Conservation (phyloP, 768 basidiomycete species). For the Termitomyces sp. region DNA sequence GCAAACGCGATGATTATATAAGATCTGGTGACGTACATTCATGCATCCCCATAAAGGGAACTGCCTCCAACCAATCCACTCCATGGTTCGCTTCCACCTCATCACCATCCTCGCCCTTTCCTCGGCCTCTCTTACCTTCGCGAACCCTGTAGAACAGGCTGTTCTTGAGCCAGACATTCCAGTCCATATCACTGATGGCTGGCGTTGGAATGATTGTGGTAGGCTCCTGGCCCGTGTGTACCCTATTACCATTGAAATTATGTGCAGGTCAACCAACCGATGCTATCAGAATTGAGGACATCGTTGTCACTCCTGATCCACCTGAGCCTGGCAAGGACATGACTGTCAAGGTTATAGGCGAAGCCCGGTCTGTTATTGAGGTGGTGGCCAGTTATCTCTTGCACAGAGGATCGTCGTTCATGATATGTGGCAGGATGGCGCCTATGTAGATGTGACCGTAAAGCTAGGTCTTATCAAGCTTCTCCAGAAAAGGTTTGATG, state of each 20-base stretch:
- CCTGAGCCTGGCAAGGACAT: slow-evolving; percentile 83
- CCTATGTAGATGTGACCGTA: slow-evolving; percentile 83
- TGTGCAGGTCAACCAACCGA: slow-evolving; percentile 38
- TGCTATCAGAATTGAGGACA: slow-evolving; percentile 60
- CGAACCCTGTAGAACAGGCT: slow-evolving; percentile 19
- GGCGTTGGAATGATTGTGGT: slow-evolving; percentile 79
- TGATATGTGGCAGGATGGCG: slow-evolving; percentile 61
- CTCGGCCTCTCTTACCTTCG: slow-evolving; percentile 14
- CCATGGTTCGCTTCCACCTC: slow-evolving; percentile 20
- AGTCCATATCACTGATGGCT: slow-evolving; percentile 36
- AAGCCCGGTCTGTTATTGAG: slow-evolving; percentile 53
- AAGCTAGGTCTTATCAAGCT: slow-evolving; percentile 93
- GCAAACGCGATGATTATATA: slow-evolving; percentile 6
- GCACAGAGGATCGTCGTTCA: background rate
- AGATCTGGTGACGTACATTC: slow-evolving; percentile 7
- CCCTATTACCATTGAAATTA: background rate
- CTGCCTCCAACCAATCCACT: slow-evolving; percentile 10
- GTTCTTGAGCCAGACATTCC: slow-evolving; percentile 20
- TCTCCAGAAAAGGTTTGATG: slow-evolving; percentile 76
- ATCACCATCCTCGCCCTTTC: slow-evolving; percentile 18
- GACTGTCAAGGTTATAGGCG: slow-evolving; percentile 75
- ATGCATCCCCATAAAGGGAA: slow-evolving; percentile 6
- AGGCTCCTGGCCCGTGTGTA: slow-evolving; percentile 24
- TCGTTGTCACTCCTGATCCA: slow-evolving; percentile 78
- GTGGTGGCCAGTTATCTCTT: slow-evolving; percentile 31